Evolutionary conservation across 2,329 filamentous ascomycete species (phyloP).

Genomic region (Paradendryphiella salina): DNA sequence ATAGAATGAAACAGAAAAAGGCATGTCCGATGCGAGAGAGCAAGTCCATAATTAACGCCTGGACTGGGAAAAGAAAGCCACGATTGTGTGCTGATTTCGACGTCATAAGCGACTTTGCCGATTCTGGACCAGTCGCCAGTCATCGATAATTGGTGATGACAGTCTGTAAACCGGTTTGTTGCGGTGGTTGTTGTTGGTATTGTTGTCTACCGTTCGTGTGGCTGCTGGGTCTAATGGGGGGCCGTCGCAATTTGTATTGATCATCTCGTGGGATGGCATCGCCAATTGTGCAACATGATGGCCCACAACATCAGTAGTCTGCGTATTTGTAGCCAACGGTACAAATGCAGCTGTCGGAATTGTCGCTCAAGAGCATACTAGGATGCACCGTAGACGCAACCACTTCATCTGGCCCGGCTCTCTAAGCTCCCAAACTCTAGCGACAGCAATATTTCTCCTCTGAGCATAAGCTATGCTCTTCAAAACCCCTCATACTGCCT

Average conservation of each 20-base stretch:
- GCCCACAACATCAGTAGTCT: background rate
- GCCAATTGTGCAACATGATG: background rate
- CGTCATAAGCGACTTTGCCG: conserved; percentile 1
- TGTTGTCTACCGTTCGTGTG: background rate
- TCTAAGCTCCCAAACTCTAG: conserved; percentile 1
- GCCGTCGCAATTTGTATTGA: background rate
- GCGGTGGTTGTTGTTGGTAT: background rate
- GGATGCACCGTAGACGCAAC: background rate
- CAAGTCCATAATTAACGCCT: background rate
- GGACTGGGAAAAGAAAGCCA: background rate
- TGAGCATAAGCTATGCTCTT: background rate
- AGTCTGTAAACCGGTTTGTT: background rate
- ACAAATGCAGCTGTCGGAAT: background rate
- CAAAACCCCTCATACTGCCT: background rate
- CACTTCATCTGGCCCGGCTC: background rate
- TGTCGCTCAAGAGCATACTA: background rate
- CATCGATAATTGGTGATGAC: background rate
- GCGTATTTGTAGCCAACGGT: background rate
- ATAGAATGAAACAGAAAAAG: background rate
- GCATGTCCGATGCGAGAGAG: background rate
- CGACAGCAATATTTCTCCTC: background rate
- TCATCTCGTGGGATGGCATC: background rate
- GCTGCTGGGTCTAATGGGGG: background rate
- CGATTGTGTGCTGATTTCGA: background rate
- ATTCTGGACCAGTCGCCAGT: background rate